Base-by-base conservation (phyloP, 1,284 basidiomycete species). In the Tilletia indica region DNA sequence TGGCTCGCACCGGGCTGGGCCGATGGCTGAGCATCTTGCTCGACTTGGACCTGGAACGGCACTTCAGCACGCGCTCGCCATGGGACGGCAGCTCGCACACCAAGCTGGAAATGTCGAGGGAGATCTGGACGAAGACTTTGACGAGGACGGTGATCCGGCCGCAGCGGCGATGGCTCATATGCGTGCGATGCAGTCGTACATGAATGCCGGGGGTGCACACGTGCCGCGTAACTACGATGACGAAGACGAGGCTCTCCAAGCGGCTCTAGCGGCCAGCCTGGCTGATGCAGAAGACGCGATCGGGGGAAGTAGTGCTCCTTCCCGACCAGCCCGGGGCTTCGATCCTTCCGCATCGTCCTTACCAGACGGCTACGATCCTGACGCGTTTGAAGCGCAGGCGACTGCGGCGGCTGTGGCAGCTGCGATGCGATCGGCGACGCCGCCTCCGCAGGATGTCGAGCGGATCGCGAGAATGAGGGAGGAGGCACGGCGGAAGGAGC, bases 201-300 rank as follows among this genome's bases (percentile, higher is more conserved):
- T 64, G 6, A 64, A 12, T 21, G 61, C 61, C 8, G 61, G 61
- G 19, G 61, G 61, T n/a, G n/a, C 12, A 12, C 61, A 64, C n/a
- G 34, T 36, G 36, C 31, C 36, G 34, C 31, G 61, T 16, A 64
- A 64, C 61, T 64, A 64, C 61, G 61, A 64, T 39, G 61, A 64
- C 36, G 61, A 64, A 14, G 61, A 64, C 34, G 61, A 64, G 5
- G 61, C 61, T 3, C 36, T 64, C 12, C 61, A 64, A 64, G 61
- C 61, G 61, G 61, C 61, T 8, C 61, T 64, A 19, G 61, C 61
- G 31, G 61, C 61, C 16, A 64, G 61, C 36, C 61, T 64, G 19
- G 61, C 61, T 16, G 61, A 64, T 14, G 36, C 61, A 25, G 58
- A 38, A n/a, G 51, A 54, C 19, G 51, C 51, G 51, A 14, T 45